These are phyloP conservation scores for Lycium barbarum DNA, from an alignment of 257 asterid genomes.

Conservation along the genomic window DNA sequence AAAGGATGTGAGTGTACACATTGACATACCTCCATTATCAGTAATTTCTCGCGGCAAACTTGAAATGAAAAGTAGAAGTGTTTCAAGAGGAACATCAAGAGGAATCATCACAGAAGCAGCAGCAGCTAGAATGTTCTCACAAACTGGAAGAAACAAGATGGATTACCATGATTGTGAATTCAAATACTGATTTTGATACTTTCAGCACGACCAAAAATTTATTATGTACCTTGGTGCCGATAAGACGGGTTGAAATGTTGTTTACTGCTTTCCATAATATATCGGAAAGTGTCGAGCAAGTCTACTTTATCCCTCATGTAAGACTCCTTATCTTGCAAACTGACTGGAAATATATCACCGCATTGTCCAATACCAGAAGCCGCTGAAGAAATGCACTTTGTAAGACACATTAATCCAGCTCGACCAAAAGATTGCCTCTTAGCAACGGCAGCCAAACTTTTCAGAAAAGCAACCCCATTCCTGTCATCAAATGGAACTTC, in stretches of 20 bases:
- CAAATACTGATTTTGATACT: background rate
- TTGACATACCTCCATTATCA: constrained; percentile 75
- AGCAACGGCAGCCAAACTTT: constrained; percentile 63
- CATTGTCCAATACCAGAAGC: constrained; percentile 54
- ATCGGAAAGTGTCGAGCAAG: constrained; percentile 76
- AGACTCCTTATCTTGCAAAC: constrained; percentile 42
- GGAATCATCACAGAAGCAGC: constrained; percentile 70
- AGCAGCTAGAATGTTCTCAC: constrained; percentile 73
- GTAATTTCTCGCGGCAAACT: constrained; percentile 85
- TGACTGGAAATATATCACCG: constrained; percentile 42
- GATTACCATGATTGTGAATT: constrained; percentile 23
- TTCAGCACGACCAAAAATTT: constrained; percentile 32
- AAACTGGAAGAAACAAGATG: constrained; percentile 62
- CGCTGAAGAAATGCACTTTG: constrained; percentile 81
- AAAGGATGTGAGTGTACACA: constrained; percentile 3
- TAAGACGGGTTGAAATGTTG: constrained; percentile 87
- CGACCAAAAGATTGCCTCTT: constrained; percentile 79
- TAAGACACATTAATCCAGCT: constrained; percentile 90
- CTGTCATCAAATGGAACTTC: constrained; percentile 22
- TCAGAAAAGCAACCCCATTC: constrained; percentile 57
- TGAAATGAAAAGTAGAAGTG: constrained; percentile 75
- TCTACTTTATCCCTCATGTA: constrained; percentile 51
- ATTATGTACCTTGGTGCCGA: constrained; percentile 71
- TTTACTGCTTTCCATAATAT: constrained; percentile 77
- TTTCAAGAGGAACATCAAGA: constrained; percentile 68